Conservation (phyloP, 1,139 yeast species). For the Debaryomyces sp. region DNA sequence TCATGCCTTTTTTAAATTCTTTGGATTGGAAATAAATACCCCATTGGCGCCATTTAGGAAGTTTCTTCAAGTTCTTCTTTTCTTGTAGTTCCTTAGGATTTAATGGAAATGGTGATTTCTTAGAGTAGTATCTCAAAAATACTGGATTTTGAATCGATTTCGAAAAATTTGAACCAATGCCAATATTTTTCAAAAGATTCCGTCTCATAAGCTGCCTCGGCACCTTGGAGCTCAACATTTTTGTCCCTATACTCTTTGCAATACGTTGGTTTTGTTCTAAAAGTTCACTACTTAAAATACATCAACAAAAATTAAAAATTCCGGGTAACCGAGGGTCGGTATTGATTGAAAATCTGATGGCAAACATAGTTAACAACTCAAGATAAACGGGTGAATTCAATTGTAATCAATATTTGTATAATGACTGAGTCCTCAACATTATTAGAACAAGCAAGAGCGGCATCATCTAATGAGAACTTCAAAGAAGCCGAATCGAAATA, state of each 20-base stretch:
- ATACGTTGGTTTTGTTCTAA: not conserved
- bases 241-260: not conserved
- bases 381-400: not conserved
- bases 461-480: constrained; percentile 50
- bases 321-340: constrained; percentile 6
- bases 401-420: not conserved
- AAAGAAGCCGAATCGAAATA: constrained; percentile 61
- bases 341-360: constrained; percentile 12
- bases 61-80: constrained; percentile 23
- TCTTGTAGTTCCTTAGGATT: constrained; percentile 30
- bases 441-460: constrained; percentile 61
- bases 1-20: constrained; percentile 43
- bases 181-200: not conserved
- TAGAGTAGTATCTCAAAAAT: constrained; percentile 2
- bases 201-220: not conserved
- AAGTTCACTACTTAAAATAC: not conserved
- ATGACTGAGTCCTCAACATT: constrained; percentile 23
- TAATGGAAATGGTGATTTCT: constrained; percentile 33
- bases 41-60: constrained; percentile 46
- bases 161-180: not conserved
- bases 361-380: constrained; percentile 12
- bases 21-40: constrained; percentile 39
- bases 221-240: not conserved
- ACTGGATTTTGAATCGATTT: not conserved
- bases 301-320: not conserved